A percentile compares a stretch with the other conserved stretches of the same genome.
These are phyloP conservation scores for Massariosphaeria phaeospora DNA, from an alignment of 495 filamentous ascomycete genomes.

Conservation along the genomic window DNA sequence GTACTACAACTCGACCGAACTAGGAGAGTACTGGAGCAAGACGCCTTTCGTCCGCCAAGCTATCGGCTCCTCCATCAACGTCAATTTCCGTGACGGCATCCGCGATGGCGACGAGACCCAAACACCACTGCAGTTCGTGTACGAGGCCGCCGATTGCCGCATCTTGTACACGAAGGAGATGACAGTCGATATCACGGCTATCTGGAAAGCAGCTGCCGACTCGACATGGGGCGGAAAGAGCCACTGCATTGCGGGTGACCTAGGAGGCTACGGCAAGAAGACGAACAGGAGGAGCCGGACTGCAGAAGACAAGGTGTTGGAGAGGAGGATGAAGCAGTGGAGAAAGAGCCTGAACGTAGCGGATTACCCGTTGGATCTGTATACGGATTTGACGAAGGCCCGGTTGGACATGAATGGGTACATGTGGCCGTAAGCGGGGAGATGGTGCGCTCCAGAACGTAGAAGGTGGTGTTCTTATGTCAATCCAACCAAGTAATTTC, in stretches of 20 bases:
- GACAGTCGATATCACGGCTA: conserved; percentile 32
- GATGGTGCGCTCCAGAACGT: no score
- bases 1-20: conserved; percentile 17
- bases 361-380: conserved; percentile 29
- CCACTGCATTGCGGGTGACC: conserved; percentile 19
- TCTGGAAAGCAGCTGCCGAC: conserved; percentile 37
- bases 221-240: conserved; percentile 31
- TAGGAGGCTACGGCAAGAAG: conserved; percentile 10
- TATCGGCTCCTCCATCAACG: conserved; percentile 1
- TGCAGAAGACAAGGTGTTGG: conserved; percentile 6
- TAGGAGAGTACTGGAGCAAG: conserved; percentile 23
- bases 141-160: conserved; percentile 38
- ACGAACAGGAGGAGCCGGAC: conserved; percentile 11
- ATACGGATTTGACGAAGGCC: conserved; percentile 12
- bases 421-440: conserved; percentile 26
- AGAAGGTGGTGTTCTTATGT: no score
- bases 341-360: neutral
- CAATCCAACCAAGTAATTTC: no score
- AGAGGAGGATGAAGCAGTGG: conserved; percentile 19
- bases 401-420: conserved; percentile 5
- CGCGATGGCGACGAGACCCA: conserved; percentile 30
- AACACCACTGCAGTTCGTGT: conserved; percentile 38
- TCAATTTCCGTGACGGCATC: conserved; percentile 39
- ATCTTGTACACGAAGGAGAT: conserved; percentile 38
- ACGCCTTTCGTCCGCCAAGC: conserved; percentile 21